Conservation (phyloP, 768 basidiomycete species). For the Phlegmacium glaucopus region DNA sequence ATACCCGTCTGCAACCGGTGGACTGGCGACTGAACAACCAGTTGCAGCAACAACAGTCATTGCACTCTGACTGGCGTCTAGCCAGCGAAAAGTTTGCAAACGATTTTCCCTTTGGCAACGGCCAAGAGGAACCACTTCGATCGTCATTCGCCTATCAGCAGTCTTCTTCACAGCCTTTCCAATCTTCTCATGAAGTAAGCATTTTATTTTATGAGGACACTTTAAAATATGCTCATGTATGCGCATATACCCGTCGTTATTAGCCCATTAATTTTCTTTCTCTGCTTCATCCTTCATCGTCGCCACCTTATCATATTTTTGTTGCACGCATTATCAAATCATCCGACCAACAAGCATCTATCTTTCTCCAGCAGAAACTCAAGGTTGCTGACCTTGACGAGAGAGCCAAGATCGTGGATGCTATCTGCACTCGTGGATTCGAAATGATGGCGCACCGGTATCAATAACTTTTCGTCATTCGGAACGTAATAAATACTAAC, state of each 20-base stretch:
- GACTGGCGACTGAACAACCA: slow-evolving; percentile 37
- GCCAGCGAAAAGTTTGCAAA: slow-evolving; percentile 29
- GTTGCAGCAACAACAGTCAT: slow-evolving; percentile 22
- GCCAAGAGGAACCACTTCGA: slow-evolving; percentile 25
- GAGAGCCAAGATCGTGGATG: slow-evolving; percentile 80
- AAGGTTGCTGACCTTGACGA: slow-evolving; percentile 81
- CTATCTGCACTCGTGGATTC: slow-evolving; percentile 78
- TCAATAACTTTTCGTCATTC: slow-evolving; percentile 7
- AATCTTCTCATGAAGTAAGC: slow-evolving; percentile 49
- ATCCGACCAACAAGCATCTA: slow-evolving; percentile 88
- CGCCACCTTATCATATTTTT: slow-evolving; percentile 79
- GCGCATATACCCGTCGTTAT: neutral
- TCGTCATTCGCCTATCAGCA: slow-evolving; percentile 29
- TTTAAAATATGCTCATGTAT: slow-evolving; percentile 16
- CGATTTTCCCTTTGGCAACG: slow-evolving; percentile 24
- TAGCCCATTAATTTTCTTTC: slow-evolving; percentile 90
- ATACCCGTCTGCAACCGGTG: slow-evolving; percentile 23
- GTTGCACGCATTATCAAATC: slow-evolving; percentile 85
- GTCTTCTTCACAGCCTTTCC: slow-evolving; percentile 23
- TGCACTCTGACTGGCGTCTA: slow-evolving; percentile 41
- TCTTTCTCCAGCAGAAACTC: slow-evolving; percentile 87
- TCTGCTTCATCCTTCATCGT: slow-evolving; percentile 79
- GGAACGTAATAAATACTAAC: neutral
- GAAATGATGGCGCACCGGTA: slow-evolving; percentile 93
- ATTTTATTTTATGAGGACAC: slow-evolving; percentile 14